Conservation (phyloP, 371 early-diverging fungal species). For the Mucor saturninus region DNA sequence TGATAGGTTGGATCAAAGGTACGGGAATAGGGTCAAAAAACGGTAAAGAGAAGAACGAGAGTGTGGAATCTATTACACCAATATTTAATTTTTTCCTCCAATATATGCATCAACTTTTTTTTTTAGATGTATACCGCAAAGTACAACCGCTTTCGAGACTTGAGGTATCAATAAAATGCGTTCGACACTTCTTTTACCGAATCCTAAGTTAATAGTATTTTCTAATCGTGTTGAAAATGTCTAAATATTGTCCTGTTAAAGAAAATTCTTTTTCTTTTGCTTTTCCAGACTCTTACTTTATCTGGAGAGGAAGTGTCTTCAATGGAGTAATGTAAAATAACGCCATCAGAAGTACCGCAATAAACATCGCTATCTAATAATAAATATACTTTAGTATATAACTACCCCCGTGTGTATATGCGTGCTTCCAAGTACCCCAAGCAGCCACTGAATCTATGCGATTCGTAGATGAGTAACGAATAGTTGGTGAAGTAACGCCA, state of each 20-base stretch:
- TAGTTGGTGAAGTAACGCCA: conserved; percentile 17
- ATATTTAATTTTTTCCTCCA: background rate
- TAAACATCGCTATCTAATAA: conserved; percentile 67
- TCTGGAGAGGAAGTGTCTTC: conserved; percentile 43
- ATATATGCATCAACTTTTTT: background rate
- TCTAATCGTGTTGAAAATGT: conserved; percentile 53
- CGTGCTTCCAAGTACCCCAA: conserved; percentile 47
- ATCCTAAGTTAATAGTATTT: conserved; percentile 58
- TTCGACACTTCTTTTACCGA: conserved; percentile 71
- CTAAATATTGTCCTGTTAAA: conserved; percentile 20
- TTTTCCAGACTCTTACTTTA: conserved; percentile 33
- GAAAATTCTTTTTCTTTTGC: conserved; percentile 5
- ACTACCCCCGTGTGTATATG: background rate
- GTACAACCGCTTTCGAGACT: conserved; percentile 73
- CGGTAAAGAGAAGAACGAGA: conserved; percentile 71
- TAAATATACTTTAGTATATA: background rate
- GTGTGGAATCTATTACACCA: conserved; percentile 52
- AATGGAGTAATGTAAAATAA: conserved; percentile 65
- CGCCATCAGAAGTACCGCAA: conserved; percentile 78
- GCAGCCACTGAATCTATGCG: conserved; percentile 57
- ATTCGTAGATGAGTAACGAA: conserved; percentile 28
- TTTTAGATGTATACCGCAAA: conserved; percentile 62
- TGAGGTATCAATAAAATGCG: conserved; percentile 69
- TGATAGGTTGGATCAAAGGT: conserved; percentile 60
- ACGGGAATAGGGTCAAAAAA: conserved; percentile 62